Conservation (phyloP, 208 protist species). For the Wallacemonas sp. region DNA sequence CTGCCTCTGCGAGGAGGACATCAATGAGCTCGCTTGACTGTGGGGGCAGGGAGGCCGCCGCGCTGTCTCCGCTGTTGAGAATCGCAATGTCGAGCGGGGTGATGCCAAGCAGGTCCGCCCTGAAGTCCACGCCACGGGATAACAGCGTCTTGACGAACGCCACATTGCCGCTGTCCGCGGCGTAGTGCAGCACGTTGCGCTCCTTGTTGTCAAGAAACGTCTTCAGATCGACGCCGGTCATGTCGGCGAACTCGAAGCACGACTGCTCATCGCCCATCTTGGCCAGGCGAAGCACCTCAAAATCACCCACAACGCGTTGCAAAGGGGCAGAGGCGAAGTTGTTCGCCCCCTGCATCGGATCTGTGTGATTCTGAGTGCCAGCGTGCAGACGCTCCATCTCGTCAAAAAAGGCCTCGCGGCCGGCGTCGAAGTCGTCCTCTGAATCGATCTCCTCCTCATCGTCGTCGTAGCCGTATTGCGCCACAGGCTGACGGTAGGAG, state of each 20-base stretch:
- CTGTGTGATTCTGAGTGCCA: too few relatives aligned
- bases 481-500: neutral
- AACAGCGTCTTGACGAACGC: constrained; percentile 51
- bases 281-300: constrained; percentile 80
- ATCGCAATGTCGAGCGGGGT: constrained; percentile 81
- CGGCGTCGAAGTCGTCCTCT: constrained; percentile 11
- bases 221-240: constrained; percentile 31
- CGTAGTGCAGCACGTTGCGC: constrained; percentile 84
- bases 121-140: constrained; percentile 51
- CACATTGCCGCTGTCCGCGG: constrained; percentile 62
- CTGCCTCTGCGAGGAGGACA: constrained; percentile 28
- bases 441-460: constrained; percentile 13
- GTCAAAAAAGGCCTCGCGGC: constrained; percentile 14
- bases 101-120: constrained; percentile 59
- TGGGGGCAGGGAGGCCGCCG: constrained; percentile 3
- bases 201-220: constrained; percentile 72
- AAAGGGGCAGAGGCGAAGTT: constrained; percentile 5
- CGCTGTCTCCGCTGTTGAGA: constrained; percentile 29
- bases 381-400: constrained; percentile 10
- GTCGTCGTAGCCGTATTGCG: constrained; percentile 15
- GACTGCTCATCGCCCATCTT: constrained; percentile 80
- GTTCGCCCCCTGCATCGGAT: too few relatives aligned
- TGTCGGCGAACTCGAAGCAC: constrained; percentile 47
- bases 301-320: constrained; percentile 59
- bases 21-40: constrained; percentile 23